phyloP scores from a whole-genome alignment of 371 early-diverging fungal genomes.

The Rhizomucor pusillus region DNA sequence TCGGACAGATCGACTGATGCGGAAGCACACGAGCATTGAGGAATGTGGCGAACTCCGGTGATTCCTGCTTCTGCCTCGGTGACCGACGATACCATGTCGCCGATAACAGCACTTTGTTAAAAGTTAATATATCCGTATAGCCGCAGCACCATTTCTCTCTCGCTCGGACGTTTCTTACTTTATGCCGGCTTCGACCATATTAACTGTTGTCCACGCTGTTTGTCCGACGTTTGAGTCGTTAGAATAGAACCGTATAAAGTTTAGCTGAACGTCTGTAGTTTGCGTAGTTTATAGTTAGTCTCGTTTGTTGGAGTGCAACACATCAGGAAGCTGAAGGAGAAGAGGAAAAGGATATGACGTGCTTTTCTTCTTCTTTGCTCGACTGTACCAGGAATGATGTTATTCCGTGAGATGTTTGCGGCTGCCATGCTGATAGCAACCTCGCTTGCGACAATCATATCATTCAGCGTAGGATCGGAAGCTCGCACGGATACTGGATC shows the following conservation, averaged over 20 bases:
- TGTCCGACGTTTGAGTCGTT: slow-evolving; percentile 19
- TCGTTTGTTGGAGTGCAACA: too few species aligned
- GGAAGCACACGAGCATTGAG: slow-evolving; percentile 41
- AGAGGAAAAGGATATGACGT: background rate
- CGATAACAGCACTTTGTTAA: slow-evolving; percentile 38
- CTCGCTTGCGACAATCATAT: slow-evolving; percentile 38
- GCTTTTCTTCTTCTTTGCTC: background rate
- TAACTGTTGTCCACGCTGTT: slow-evolving; percentile 28
- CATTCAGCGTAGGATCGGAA: slow-evolving; percentile 21
- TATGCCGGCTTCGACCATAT: slow-evolving; percentile 28
- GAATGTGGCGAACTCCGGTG: slow-evolving; percentile 30
- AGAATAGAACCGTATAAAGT: slow-evolving; percentile 31
- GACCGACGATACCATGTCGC: slow-evolving; percentile 32
- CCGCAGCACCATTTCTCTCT: background rate
- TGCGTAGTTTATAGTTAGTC: background rate
- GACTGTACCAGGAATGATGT: slow-evolving; percentile 28
- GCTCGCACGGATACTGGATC: slow-evolving; percentile 15
- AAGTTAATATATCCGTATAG: slow-evolving; percentile 1
- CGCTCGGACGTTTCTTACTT: slow-evolving; percentile 17
- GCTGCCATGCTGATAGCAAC: slow-evolving; percentile 28
- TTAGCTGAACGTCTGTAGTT: slow-evolving; percentile 26
- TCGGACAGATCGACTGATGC: slow-evolving; percentile 28
- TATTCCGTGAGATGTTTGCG: slow-evolving; percentile 12
- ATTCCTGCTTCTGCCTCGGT: slow-evolving; percentile 35
- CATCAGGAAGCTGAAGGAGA: background rate